Conservation (phyloP, 192 early-diverging fungal genomes). For the Ambispora gerdemannii region DNA sequence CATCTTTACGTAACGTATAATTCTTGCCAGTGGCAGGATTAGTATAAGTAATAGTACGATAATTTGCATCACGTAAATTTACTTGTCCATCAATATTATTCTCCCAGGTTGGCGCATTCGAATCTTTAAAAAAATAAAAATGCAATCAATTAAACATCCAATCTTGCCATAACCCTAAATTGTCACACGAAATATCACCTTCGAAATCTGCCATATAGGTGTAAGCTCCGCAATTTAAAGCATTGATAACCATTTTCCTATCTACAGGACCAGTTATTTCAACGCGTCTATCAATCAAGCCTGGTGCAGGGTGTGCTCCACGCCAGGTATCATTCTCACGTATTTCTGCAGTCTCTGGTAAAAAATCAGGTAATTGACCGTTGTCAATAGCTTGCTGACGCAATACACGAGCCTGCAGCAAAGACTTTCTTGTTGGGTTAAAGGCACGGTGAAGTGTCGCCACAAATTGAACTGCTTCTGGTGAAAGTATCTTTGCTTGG, state of each 20-base stretch:
- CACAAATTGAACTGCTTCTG: conserved; percentile 79
- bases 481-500: conserved; percentile 78
- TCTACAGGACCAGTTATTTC: conserved; percentile 98
- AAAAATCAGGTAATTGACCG: conserved; percentile 82
- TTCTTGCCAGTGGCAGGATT: conserved; percentile 84
- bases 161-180: no score
- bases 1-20: conserved; percentile 88
- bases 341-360: conserved; percentile 89
- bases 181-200: no score
- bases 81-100: conserved; percentile 85
- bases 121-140: conserved; percentile 69
- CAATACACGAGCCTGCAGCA: conserved; percentile 75
- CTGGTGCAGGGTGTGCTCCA: conserved; percentile 85
- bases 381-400: conserved; percentile 80
- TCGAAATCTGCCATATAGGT: conserved; percentile 99
- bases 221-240: conserved; percentile 88
- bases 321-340: conserved; percentile 88
- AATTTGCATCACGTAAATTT: conserved; percentile 93
- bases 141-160: no score
- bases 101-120: conserved; percentile 96
- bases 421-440: conserved; percentile 83
- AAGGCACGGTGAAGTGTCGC: conserved; percentile 89
- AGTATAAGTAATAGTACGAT: conserved; percentile 80
- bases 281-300: conserved; percentile 86
- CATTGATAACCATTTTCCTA: conserved; percentile 99